Evolutionary conservation across 2,329 filamentous ascomycete species (phyloP).

Genomic region (Trematosphaeria pertusa): DNA sequence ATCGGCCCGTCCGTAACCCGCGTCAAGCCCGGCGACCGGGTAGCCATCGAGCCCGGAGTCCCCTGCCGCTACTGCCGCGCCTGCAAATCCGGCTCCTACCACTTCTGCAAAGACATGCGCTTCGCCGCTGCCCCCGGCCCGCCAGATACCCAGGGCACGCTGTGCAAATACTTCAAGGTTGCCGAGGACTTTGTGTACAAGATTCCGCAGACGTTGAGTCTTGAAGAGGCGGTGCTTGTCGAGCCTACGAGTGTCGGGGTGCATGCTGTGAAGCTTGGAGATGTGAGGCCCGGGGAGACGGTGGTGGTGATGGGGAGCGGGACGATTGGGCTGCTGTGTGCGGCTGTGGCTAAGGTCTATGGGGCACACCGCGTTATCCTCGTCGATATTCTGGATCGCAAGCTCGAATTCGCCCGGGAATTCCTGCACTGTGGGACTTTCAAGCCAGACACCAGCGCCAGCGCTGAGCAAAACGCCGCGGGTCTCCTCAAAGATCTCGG

Average conservation of each 20-base stretch:
- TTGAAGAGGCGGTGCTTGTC: constrained; percentile 84
- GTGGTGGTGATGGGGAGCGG: constrained; percentile 89
- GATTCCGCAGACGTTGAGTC: constrained; percentile 80
- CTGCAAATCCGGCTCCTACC: constrained; percentile 89
- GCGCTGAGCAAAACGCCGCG: constrained; percentile 73
- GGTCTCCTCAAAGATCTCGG: constrained; percentile 64
- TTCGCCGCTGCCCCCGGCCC: constrained; percentile 92
- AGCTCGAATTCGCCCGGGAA: constrained; percentile 80
- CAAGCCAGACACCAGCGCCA: constrained; percentile 64
- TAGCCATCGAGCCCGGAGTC: constrained; percentile 90
- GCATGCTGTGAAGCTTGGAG: constrained; percentile 81
- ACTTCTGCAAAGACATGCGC: constrained; percentile 82
- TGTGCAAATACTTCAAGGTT: constrained; percentile 89
- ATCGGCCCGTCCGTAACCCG: constrained; percentile 77
- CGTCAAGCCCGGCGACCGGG: constrained; percentile 82
- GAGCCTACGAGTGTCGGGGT: constrained; percentile 89
- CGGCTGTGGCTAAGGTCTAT: constrained; percentile 67
- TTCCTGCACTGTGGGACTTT: constrained; percentile 78
- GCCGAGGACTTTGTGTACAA: constrained; percentile 92
- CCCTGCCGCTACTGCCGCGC: constrained; percentile 88
- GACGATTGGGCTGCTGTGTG: constrained; percentile 87
- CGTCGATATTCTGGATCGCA: constrained; percentile 86
- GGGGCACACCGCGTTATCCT: constrained; percentile 88
- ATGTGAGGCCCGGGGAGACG: constrained; percentile 80
- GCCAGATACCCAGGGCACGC: constrained; percentile 66